Evolutionary conservation across 495 filamentous ascomycete species (phyloP).

Genomic region (Penicillium verhagenii): DNA sequence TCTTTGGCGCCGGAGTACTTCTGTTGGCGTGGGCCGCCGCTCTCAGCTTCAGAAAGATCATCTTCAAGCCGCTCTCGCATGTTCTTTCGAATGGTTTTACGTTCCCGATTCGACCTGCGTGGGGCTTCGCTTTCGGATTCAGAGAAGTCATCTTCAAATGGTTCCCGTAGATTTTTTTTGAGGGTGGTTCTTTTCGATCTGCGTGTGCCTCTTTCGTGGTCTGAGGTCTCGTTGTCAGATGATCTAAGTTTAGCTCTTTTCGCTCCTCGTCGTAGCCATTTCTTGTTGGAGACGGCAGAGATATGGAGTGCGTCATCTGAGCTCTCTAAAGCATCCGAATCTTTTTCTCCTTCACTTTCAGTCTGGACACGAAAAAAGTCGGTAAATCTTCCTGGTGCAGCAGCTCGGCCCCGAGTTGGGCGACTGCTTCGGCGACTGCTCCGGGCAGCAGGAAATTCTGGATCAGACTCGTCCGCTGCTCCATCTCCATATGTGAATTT

Average conservation of each 20-base stretch:
- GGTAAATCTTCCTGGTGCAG: too few species aligned
- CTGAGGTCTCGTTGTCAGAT: slow-evolving; percentile 13
- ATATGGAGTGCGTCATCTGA: slow-evolving; percentile 8
- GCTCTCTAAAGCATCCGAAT: not conserved
- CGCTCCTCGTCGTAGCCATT: not conserved
- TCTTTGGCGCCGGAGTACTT: slow-evolving; percentile 62
- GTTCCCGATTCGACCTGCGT: slow-evolving; percentile 30
- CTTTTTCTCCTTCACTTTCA: not conserved
- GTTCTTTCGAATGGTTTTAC: slow-evolving; percentile 39
- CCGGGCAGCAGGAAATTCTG: not conserved
- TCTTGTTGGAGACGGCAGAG: not conserved
- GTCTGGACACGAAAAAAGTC: slow-evolving; percentile 1
- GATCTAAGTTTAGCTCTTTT: not conserved
- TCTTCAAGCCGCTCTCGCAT: slow-evolving; percentile 68
- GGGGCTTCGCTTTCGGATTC: slow-evolving; percentile 9
- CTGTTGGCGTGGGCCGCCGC: slow-evolving; percentile 47
- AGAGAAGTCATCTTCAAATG: too few species aligned
- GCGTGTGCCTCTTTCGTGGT: not conserved
- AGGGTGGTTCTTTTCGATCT: too few species aligned
- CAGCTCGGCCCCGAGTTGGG: not conserved
- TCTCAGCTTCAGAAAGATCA: slow-evolving; percentile 61
- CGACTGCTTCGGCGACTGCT: not conserved
- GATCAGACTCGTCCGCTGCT: slow-evolving; percentile 7
- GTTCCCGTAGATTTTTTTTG: too few species aligned
- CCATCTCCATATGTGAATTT: slow-evolving; percentile 6